Evolutionary conservation across 1,139 yeast genomes (phyloP).

Genomic region (Wickerhamiella infanticola): DNA sequence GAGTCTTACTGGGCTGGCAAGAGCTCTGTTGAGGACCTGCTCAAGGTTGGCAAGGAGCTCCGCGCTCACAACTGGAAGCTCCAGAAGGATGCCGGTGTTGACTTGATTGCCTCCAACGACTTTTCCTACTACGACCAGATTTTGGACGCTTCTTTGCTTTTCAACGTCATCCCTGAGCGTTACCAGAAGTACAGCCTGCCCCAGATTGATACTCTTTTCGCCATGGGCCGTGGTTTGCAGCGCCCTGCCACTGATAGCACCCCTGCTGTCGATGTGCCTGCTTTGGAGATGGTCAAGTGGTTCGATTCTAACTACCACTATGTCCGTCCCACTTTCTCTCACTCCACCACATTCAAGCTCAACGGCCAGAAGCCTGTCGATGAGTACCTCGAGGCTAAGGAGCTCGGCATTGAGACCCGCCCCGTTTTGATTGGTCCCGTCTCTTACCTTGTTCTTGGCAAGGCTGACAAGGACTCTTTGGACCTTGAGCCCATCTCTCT

Average conservation of each 20-base stretch:
- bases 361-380: constrained; percentile 93
- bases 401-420: constrained; percentile 87
- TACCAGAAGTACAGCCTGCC: constrained; percentile 84
- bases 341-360: constrained; percentile 89
- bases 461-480: constrained; percentile 93
- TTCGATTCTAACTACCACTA: constrained; percentile 98
- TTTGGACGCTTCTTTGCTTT: constrained; percentile 77
- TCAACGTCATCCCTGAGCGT: constrained; percentile 94
- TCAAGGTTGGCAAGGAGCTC: constrained; percentile 86
- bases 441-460: constrained; percentile 88
- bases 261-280: constrained; percentile 93
- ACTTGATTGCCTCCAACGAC: constrained; percentile 91
- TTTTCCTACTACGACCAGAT: constrained; percentile 97
- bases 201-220: constrained; percentile 84
- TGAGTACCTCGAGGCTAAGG: constrained; percentile 96
- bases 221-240: constrained; percentile 99
- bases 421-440: constrained; percentile 96
- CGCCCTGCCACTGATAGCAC: constrained; percentile 80
- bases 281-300: constrained; percentile 99
- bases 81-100: constrained; percentile 95
- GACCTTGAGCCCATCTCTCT: constrained; percentile 88
- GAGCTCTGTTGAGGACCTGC: constrained; percentile 69
- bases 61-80: constrained; percentile 96
- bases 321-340: constrained; percentile 97
- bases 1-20: constrained; percentile 98